Percentiles rank a stretch among this genome's conserved stretches.
Conservation (phyloP, 2,329 filamentous ascomycete species). For the Calonectria montana region DNA sequence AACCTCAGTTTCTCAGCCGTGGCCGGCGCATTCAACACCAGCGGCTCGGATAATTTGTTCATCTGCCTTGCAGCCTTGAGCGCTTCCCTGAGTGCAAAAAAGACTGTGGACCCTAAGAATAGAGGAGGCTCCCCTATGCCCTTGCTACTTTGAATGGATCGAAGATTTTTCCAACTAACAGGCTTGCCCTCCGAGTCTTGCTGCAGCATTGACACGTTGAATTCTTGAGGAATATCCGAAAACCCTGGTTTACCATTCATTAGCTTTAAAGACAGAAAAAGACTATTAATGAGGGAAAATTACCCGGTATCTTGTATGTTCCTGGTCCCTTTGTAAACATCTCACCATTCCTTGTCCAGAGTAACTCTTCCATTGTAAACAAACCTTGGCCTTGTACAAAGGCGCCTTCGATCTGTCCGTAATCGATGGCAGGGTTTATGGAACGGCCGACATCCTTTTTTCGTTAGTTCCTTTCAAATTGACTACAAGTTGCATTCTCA, state of each 20-base stretch:
- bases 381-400: slow-evolving; percentile 73
- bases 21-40: background rate
- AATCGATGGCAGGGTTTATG: slow-evolving; percentile 71
- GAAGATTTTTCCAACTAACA: slow-evolving; percentile 22
- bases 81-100: slow-evolving; percentile 19
- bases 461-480: background rate
- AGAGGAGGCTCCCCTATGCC: slow-evolving; percentile 7
- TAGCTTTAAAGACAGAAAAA: background rate
- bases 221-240: slow-evolving; percentile 9
- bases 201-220: background rate
- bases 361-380: slow-evolving; percentile 69
- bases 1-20: slow-evolving; percentile 6
- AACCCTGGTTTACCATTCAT: background rate
- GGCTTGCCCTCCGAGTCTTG: slow-evolving; percentile 2
- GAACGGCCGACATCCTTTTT: slow-evolving; percentile 64
- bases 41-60: slow-evolving; percentile 6
- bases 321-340: slow-evolving; percentile 12
- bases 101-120: slow-evolving; percentile 7
- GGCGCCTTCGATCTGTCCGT: slow-evolving; percentile 74
- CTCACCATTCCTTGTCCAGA: slow-evolving; percentile 52
- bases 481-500: background rate
- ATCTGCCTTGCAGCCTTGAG: slow-evolving; percentile 18
- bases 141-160: slow-evolving; percentile 2
- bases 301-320: slow-evolving; percentile 8
- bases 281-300: background rate